Evolutionary conservation across 106 monocot genomes (phyloP).

Genomic region (Chionographis japonica): DNA sequence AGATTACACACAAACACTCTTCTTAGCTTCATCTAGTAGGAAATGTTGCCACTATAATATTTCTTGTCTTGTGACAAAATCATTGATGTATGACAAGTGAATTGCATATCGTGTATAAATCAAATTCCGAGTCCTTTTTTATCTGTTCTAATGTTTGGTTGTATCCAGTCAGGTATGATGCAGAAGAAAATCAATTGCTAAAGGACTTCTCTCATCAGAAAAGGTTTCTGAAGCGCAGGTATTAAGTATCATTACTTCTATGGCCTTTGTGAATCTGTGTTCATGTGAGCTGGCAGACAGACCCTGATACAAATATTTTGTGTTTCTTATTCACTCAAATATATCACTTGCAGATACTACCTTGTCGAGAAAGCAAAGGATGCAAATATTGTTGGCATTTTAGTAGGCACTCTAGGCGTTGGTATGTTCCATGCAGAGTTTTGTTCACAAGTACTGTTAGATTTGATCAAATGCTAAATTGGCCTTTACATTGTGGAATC

Average conservation of each 20-base stretch:
- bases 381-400: constrained; percentile 98
- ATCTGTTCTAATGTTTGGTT: constrained; percentile 13
- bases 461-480: not conserved
- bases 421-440: constrained; percentile 44
- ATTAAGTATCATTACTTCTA: constrained; percentile 1
- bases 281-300: not conserved
- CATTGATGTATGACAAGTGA: too few relatives aligned
- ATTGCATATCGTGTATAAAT: too few relatives aligned
- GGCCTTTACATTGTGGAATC: not conserved
- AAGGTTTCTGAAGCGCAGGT: constrained; percentile 91
- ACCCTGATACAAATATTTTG: not conserved
- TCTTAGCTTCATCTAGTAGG: too few relatives aligned
- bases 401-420: constrained; percentile 87
- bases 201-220: constrained; percentile 51
- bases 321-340: constrained; percentile 1
- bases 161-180: constrained; percentile 83
- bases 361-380: constrained; percentile 99
- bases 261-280: not conserved
- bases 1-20: too few relatives aligned
- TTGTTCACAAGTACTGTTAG: not conserved
- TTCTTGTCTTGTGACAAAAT: too few relatives aligned
- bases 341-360: constrained; percentile 59
- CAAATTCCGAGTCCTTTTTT: not conserved
- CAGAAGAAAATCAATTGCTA: constrained; percentile 31
- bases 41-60: too few relatives aligned